Evolutionary conservation across 352 stramenopile genomes (phyloP).

Genomic region (Phytophthora uliginosa): DNA sequence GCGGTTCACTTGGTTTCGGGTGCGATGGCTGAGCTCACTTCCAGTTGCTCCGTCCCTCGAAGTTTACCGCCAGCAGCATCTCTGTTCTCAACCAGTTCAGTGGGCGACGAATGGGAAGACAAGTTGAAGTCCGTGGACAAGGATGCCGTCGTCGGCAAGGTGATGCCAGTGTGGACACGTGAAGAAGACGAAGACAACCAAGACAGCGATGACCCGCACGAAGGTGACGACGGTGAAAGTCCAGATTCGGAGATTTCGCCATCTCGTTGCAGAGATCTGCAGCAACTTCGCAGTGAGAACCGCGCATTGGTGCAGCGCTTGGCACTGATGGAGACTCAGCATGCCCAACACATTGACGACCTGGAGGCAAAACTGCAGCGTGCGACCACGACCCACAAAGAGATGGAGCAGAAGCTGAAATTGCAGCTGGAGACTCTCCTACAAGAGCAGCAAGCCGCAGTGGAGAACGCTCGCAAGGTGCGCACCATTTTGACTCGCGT

Average conservation of each 20-base stretch:
- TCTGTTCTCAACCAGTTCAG: constrained; percentile 6
- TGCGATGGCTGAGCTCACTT: constrained; percentile 12
- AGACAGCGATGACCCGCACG: constrained; percentile 19
- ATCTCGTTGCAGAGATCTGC: constrained; percentile 9
- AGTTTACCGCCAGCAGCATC: constrained; percentile 1
- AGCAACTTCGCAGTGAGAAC: constrained; percentile 23
- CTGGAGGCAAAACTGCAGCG: constrained; percentile 32
- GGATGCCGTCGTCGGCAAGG: constrained; percentile 3
- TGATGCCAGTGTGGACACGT: not conserved
- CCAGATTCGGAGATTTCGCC: constrained; percentile 4
- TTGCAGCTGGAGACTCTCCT: constrained; percentile 22
- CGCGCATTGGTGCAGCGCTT: constrained; percentile 8
- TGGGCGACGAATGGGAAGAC: constrained; percentile 6
- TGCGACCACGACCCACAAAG: constrained; percentile 17
- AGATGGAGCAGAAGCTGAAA: constrained; percentile 26
- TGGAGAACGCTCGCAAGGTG: constrained; percentile 40
- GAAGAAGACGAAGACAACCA: constrained; percentile 14
- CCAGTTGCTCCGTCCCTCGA: not conserved
- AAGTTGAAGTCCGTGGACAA: constrained; percentile 12
- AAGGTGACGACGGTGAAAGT: not conserved
- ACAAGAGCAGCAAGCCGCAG: constrained; percentile 30
- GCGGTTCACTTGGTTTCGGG: not conserved
- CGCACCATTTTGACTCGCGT: constrained; percentile 27
- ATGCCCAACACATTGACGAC: constrained; percentile 21
- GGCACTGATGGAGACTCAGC: constrained; percentile 13